Evolutionary conservation across 768 basidiomycete genomes (phyloP), one percentile per base, ranked within the genome.

Genomic region (Termitomyces sp.): DNA sequence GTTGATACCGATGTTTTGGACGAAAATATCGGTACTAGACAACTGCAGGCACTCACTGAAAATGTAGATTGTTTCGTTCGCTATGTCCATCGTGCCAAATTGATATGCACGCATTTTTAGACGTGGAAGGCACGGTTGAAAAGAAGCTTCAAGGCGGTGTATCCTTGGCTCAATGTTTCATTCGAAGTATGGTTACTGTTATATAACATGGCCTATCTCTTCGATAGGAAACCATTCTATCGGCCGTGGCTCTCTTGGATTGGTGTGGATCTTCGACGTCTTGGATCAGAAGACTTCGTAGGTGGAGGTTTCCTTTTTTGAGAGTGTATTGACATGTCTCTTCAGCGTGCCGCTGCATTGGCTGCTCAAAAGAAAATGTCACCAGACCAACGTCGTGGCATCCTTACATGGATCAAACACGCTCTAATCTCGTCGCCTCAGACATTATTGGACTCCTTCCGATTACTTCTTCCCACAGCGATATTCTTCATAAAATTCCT

Each of bases 401-500:
- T 80, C 50, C 61, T 76, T 26, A 70, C 73, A 33, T 72, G 71
- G 53, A 58, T 89, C 43, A 78, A 75, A 60, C 75, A 71, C 30
- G 63, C 84, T 35, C 58, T 89, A 17, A 60, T 72, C 50, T 69
- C 71, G 21, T 81, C 84, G 7, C 91, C 89, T 7, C 80, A 77
- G 49, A 70, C 86, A 43, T 63, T 89, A 9, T 77, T 94, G 33
- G 89, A 94, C 67, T 92, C 90, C 2, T 75, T 94, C 40, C 83
- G 86, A 57, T 73, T 91, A 47, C 77, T 91, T 46, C 80, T 94
- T 35, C 96, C 92, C 15, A 89, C 87, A 19, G 87, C 89, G 42
- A 94, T 99, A 57, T 96, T 99, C 71, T 90, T 92, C 68, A 78
- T 99, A 75, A 96, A 94, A 71, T 95, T 98, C 71, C 77, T 97